Evolutionary conservation across 1,284 basidiomycete species (phyloP).

Genomic region (Laetiporus sulphureus): DNA sequence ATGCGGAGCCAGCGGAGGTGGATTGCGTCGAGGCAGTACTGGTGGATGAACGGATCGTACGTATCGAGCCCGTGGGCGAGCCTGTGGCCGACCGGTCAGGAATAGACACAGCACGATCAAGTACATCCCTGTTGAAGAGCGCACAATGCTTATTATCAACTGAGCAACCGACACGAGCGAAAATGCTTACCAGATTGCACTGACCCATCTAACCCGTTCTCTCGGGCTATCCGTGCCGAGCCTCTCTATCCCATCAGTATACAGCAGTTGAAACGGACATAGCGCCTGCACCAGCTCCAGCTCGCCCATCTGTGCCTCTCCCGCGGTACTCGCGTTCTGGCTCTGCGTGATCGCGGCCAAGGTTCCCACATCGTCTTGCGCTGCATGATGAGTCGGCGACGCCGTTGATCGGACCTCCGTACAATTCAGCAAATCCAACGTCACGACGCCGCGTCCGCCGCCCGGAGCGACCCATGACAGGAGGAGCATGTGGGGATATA

Average conservation of each 20-base stretch:
- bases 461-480: conserved; percentile 78
- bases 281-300: conserved; percentile 53
- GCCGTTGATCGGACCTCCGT: conserved; percentile 75
- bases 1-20: conserved; percentile 49
- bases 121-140: conserved; percentile 53
- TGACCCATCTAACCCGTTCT: conserved; percentile 84
- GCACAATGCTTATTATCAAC: neutral
- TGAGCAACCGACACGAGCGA: neutral
- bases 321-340: conserved; percentile 37
- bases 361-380: conserved; percentile 78
- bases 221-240: conserved; percentile 77
- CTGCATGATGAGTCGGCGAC: conserved; percentile 70
- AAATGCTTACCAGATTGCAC: conserved; percentile 68
- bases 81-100: conserved; percentile 45
- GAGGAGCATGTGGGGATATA: conserved; percentile 75
- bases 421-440: conserved; percentile 78
- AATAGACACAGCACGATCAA: conserved; percentile 43
- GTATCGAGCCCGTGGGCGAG: conserved; percentile 67
- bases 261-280: conserved; percentile 84
- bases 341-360: conserved; percentile 65
- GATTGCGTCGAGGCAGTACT: conserved; percentile 28
- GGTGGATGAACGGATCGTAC: conserved; percentile 55
- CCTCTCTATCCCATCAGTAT: conserved; percentile 81
- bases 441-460: conserved; percentile 75
- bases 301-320: conserved; percentile 36